Conservation (phyloP, 805 yeast genomes). For the Wickerhamiella shivajii region DNA sequence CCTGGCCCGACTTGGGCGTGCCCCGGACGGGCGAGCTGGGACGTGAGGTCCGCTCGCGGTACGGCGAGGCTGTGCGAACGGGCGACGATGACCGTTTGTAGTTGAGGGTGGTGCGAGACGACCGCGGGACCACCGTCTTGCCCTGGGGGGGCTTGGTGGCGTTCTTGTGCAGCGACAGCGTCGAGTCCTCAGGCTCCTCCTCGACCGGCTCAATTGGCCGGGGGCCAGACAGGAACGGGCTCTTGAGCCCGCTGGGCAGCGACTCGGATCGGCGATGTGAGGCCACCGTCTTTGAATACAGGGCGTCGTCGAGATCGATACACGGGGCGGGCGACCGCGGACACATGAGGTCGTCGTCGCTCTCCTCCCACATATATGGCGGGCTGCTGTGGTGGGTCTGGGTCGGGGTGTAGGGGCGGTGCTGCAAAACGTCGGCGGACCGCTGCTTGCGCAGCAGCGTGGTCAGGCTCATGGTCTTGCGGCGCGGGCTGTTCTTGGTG, state of each 20-base stretch:
- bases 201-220: conserved; percentile 15
- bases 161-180: neutral
- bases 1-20: no score
- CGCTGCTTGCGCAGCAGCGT: no score
- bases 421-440: no score
- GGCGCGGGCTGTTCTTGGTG: conserved; percentile 4
- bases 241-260: conserved; percentile 13
- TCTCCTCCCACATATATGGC: no score
- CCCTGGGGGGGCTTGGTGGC: neutral
- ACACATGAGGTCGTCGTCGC: neutral
- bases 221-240: conserved; percentile 16
- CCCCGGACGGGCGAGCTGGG: no score
- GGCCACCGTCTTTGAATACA: conserved; percentile 11
- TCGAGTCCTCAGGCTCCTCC: conserved; percentile 18
- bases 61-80: no score
- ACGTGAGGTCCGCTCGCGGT: no score
- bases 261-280: conserved; percentile 12
- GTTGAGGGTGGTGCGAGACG: no score
- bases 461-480: conserved; percentile 6
- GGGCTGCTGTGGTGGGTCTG: no score
- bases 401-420: no score
- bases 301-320: conserved; percentile 19
- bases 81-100: no score
- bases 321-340: conserved; percentile 10
- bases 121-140: no score